Evolutionary conservation across 495 filamentous ascomycete species (phyloP), one percentile per base, ranked within the genome.

Genomic region (Cercophora sp.): DNA sequence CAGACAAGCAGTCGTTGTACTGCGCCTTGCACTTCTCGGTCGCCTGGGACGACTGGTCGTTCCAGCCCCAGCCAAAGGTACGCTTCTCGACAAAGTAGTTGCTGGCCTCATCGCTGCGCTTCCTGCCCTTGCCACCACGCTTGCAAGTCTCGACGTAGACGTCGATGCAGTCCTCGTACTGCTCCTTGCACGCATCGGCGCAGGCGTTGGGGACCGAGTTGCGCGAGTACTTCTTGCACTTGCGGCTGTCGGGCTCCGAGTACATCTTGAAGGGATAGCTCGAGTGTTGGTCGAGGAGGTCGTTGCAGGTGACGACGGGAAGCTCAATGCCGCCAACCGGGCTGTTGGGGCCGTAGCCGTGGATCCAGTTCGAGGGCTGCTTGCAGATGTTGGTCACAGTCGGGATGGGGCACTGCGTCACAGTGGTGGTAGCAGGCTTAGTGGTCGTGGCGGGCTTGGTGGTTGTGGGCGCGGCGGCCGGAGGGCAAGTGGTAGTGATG

Each of bases 291-390:
- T 40, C 37, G 20, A 42, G 31, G 13, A 74, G 43, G 48, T 79
- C 72, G 66, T 79, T 79, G 68, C 76, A 79, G 13, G 73, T 78
- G 6, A 79, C 63, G 36, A 72, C 58, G 20, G 75, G 76, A 5
- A 76, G 61, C 8, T 58, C 61, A 27, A 79, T 78, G 45, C 61
- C 66, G 48, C 73, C 76, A n/a, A 77, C 71, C n/a, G 75, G 74
- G 20, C 66, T 60, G 20, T 60, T 63, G n/a, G 69, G 64, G 27
- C 41, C 52, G 52, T 75, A 78, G 27, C 67, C 68, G 43, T 64
- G 67, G 25, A 45, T 24, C 6, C 39, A 36, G 65, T 67, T 72
- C 39, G 63, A 53, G 20, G 71, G 70, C 51, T 76, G 72, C 10
- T 34, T 58, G 66, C 75, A 78, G 50, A 78, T 70, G 60, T 70